A percentile compares a stretch with the other conserved stretches of the same genome.
Conservation (phyloP, 257 asterid genomes). For the Lantana camara region DNA sequence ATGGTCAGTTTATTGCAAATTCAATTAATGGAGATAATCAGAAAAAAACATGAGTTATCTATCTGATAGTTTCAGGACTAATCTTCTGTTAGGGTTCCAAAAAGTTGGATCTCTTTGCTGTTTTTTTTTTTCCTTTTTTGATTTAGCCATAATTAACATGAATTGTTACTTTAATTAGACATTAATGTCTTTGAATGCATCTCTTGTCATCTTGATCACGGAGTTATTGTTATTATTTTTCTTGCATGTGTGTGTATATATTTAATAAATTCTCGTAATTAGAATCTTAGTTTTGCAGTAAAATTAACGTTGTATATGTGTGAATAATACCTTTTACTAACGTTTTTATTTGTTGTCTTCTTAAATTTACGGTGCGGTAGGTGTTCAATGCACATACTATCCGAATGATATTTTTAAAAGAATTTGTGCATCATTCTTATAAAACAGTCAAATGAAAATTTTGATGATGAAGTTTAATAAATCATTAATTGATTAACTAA, state of each 20-base stretch:
- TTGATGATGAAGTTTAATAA: too few species aligned
- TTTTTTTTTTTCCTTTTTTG: background rate
- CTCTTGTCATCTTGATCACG: conserved; percentile 16
- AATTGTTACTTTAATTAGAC: conserved; percentile 34
- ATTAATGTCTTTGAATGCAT: conserved; percentile 16
- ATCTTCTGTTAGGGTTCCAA: conserved; percentile 50
- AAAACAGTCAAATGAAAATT: too few species aligned
- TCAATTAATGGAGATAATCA: background rate
- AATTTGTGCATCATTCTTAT: background rate
- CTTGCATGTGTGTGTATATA: background rate
- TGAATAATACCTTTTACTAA: too few species aligned
- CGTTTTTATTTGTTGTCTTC: background rate
- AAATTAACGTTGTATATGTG: background rate
- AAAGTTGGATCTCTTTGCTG: conserved; percentile 47
- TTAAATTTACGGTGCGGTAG: too few species aligned
- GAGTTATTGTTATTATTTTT: background rate
- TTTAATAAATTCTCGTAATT: background rate
- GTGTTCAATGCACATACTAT: too few species aligned
- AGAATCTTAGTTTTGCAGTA: background rate
- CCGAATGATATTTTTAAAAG: background rate
- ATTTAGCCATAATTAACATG: conserved; percentile 19
- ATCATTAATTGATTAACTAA: too few species aligned
- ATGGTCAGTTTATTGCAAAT: background rate
- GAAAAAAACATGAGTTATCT: conserved; percentile 22
- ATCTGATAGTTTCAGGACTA: conserved; percentile 27